These are phyloP conservation scores for Penicillium sp. DNA, from an alignment of 2,329 filamentous ascomycete species.

Conservation along the genomic window DNA sequence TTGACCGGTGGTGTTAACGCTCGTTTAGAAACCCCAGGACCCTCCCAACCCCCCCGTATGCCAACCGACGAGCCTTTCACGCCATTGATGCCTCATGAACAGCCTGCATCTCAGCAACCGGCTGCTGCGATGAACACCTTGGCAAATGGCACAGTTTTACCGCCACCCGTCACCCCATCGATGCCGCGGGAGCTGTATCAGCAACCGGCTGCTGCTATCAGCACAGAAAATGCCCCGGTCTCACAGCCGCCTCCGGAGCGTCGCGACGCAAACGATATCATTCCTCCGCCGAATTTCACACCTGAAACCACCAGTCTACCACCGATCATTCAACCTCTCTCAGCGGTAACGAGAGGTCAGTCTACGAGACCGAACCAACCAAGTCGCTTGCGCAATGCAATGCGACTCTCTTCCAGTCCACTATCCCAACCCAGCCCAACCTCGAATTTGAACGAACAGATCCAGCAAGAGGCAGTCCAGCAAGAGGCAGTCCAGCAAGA, in stretches of 20 bases:
- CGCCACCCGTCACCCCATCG: neutral
- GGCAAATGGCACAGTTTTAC: neutral
- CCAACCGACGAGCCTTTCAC: neutral
- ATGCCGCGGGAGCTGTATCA: neutral
- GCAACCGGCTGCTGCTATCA: neutral
- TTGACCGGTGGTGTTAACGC: constrained; percentile 4
- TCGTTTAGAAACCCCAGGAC: neutral
- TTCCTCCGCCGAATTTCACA: neutral
- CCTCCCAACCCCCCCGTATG: neutral
- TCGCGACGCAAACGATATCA: neutral
- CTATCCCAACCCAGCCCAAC: neutral
- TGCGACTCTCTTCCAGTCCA: constrained; percentile 17
- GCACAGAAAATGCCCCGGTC: neutral
- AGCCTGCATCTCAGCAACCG: neutral
- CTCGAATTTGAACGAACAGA: neutral
- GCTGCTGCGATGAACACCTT: neutral
- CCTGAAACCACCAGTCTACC: neutral
- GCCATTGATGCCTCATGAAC: neutral
- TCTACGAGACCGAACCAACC: constrained; percentile 35
- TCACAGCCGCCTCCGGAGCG: neutral
- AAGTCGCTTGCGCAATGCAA: constrained; percentile 38
- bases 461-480: neutral
- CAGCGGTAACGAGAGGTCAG: constrained; percentile 1
- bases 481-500: too few species aligned
- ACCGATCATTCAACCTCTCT: constrained; percentile 7